Percentiles rank a stretch among this genome's conserved stretches.
Evolutionary conservation across 2,329 filamentous ascomycete genomes (phyloP).

Genomic region (Bimuria novae-zelandiae): DNA sequence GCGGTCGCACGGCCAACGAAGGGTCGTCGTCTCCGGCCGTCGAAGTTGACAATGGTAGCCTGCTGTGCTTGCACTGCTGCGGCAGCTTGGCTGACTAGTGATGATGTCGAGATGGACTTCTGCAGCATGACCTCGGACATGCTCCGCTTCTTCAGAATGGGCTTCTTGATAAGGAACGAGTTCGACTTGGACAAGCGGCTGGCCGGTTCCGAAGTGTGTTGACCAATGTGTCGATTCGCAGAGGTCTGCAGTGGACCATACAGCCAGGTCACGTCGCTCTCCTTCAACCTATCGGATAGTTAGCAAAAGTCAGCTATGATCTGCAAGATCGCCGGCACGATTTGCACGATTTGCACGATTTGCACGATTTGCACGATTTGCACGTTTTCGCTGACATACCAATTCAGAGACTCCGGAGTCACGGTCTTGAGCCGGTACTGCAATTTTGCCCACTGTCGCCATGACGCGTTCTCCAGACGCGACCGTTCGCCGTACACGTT

Average conservation of each 20-base stretch:
- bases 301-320: slow-evolving; percentile 26
- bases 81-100: slow-evolving; percentile 85
- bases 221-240: slow-evolving; percentile 57
- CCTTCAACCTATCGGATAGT: slow-evolving; percentile 74
- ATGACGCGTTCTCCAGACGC: slow-evolving; percentile 91
- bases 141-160: slow-evolving; percentile 94
- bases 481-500: slow-evolving; percentile 79
- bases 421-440: slow-evolving; percentile 87
- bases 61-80: slow-evolving; percentile 87
- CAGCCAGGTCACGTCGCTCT: slow-evolving; percentile 96
- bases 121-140: slow-evolving; percentile 96
- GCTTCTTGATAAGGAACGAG: slow-evolving; percentile 79
- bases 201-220: slow-evolving; percentile 55
- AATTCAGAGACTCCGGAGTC: slow-evolving; percentile 89
- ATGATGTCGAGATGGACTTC: slow-evolving; percentile 83
- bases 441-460: slow-evolving; percentile 94
- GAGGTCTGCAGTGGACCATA: slow-evolving; percentile 89
- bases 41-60: slow-evolving; percentile 54
- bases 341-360: too few relatives aligned
- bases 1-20: slow-evolving; percentile 61
- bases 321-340: too few relatives aligned
- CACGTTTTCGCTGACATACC: slow-evolving; percentile 61
- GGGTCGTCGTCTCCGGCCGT: slow-evolving; percentile 57
- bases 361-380: background rate
- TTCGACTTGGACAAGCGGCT: slow-evolving; percentile 64